Base-by-base conservation (phyloP, 169 alveolate genomes). In the Fabrea salina region DNA sequence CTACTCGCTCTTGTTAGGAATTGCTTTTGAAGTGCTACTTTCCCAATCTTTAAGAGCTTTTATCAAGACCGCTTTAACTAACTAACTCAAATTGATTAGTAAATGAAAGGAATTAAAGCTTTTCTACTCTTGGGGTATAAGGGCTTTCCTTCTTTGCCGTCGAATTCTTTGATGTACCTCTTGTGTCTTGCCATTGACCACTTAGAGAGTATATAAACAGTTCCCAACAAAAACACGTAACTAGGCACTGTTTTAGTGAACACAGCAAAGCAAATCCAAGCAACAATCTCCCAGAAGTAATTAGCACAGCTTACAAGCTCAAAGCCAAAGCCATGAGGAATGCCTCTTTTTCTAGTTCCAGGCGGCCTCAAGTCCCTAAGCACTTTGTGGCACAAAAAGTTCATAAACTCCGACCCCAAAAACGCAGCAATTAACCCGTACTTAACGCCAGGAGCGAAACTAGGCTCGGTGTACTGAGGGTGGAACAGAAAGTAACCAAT, bases 311-410 rank as follows among this genome's bases (percentile, higher is more conserved):
- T 93, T 53, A 96, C 98, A 47, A 89, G 82, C 70, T 95, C 97
- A 84, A 97, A 98, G 40, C 99, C 99, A 84, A 96, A 97, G 39
- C 98, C 98, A 67, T 84, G 86, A 16, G 99, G 99, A 57, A 96
- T 97, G 50, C 98, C 98, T 75, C 99, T 88, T 70, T 88, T 95
- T 61, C 92, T 95, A 3, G 99, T 96, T 27, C 98, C 98, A 82
- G 89, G 67, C 32, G 97, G 95, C 75, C 99, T 89, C 58, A 97
- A 86, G 75, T 95, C 89, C 74, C 98, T 95, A 41, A 98, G 93
- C 33, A 95, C 95, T 44, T 94, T 59, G 83, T 98, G 99, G 40
- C 99, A 95, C 90, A 89, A 91, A 75, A 96, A 92, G 83, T 97
- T 97, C 84, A 97, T 78, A 80, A 95, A 91, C 86, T 98, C 99